Base-by-base conservation (phyloP, 23 red algal genomes). In the Cyanidiococcus yangmingshanensis region DNA sequence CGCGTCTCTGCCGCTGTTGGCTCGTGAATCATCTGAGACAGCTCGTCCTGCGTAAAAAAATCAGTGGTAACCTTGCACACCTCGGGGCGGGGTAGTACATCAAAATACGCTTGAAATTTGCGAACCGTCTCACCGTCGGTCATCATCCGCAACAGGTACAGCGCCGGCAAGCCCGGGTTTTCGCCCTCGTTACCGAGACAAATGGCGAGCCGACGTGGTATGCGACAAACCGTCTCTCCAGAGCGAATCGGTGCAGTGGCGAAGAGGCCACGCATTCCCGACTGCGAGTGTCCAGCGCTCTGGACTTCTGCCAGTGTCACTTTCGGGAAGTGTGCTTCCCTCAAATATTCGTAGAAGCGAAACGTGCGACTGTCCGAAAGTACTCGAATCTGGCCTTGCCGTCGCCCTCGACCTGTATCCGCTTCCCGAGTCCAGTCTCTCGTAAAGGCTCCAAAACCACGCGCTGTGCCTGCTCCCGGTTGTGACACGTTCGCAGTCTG, bases 81-180 rank as follows among this genome's bases (percentile, higher is more conserved):
- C 27, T 25, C n/a, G 16, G 21, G n/a, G 21, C 32, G n/a, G 12
- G 63, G 63, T 29, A 71, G 27, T 3, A 71, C 63, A 7, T 25
- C 63, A 71, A 71, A 71, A 29, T 71, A 71, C 63, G 63, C 63
- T 29, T 71, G 3, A 35, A 27, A 71, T 30, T 71, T 35, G 63
- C 27, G 63, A 7, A 35, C 63, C 16, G n/a, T 7, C 32, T 71
- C 32, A 7, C 32, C 63, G 63, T 71, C 63, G 16, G 21, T 25
- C 63, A 71, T 32, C 63, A 71, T 71, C 12, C 32, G 63, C 63
- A 71, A 32, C 3, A 71, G 63, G 27, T 25, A 12, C 12, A 71
- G n/a, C 12, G 63, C 63, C 16, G 63, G 63, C 63, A 71, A 35
- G 7, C n/a, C 21, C 16, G 63, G 63, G 63, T 71, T 35, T 7